Evolutionary conservation across 176 grass and related monocot genomes (phyloP), one percentile per base, ranked within the genome.

Genomic region (Phragmites australis): DNA sequence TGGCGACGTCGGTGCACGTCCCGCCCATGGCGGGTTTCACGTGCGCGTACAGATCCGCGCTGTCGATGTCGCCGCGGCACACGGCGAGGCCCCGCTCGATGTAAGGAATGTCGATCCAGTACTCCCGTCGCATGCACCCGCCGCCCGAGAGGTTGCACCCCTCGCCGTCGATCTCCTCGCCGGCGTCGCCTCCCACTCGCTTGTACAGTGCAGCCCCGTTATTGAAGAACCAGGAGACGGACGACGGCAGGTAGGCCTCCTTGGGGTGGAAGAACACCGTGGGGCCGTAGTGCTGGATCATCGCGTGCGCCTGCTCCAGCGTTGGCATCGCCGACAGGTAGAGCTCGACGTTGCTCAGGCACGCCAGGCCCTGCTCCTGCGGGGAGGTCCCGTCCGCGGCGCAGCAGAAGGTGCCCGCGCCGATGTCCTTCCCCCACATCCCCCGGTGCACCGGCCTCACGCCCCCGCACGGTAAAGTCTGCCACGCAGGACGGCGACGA

Each of bases 171-270:
- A 91, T 66, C 68, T 63, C 80, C 79, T 88, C 79, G 22, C 91
- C 81, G 19, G 27, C 81, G 43, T 42, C 18, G 48, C 17, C 80
- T 0, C 78, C 72, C 0, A 70, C 89, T 56, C 68, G 88, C 87
- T 8, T 85, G 81, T 83, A 89, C 63, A 94, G 44, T 70, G 47
- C 6, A 51, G 92, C 95, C 0, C 95, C 95, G 81, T 88, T 94
- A 76, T 98, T 69, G 45, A 98, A 98, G 77, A 84, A 98, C 95
- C 95, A 98, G n/a, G 92, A 63, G 61, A 98, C 88, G 34, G 95
- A 98, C n/a, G 95, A 98, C 59, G 95, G 92, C 76, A 98, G 89
- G 87, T 89, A 98, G 22, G 50, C 41, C 68, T 98, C 95, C 21
- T 87, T 93, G 1, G 95, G 95, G 79, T 98, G 92, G 77, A 94